Evolutionary conservation across 2,329 filamentous ascomycete genomes (phyloP), one percentile per base, ranked within the genome.

Genomic region (Xylariaceae sp.): DNA sequence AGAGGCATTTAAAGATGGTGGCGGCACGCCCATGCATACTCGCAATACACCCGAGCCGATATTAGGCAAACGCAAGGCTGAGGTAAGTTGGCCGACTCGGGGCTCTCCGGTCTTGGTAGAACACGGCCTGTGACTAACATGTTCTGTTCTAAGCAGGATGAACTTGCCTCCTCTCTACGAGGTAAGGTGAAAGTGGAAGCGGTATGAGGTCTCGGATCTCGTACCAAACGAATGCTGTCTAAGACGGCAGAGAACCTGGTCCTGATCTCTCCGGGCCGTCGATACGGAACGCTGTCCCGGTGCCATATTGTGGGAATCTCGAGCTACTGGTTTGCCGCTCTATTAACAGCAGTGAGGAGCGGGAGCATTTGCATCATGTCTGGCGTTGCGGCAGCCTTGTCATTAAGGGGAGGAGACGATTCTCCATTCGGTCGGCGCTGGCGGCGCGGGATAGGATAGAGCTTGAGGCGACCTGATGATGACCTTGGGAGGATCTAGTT

Each of bases 61-160:
- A 26, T 68, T 88, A 61, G 86, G 86, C 47, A 91, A 91, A 72
- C 76, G 88, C 57, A 92, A 91, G 71, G 86, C 86, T 46, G 87
- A 89, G 74, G 81, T 80, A 62, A 73, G 74, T 71, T 43, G 49
- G 29, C 36, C 15, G 5, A 47, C 13, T 26, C 45, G n/a, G 32
- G 32, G 15, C 47, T 30, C 10, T 42, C 18, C 13, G 26, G 26
- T 8, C 42, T 12, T 2, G 21, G 12, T 30, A 34, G 32, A 51
- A 43, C 7, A 40, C 34, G 21, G 9, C 12, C 29, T 51, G 43
- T 53, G 21, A 51, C 56, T 67, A 67, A 65, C 65, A 52, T 39
- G 45, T 53, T 42, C 48, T 47, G 45, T 53, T 41, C 49, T 47
- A 65, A 68, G 60, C 63, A 70, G 68, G 66, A 67, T 55, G 67